Base-by-base conservation (phyloP, 2,329 filamentous ascomycete species). In the Ceratocystis papillata region DNA sequence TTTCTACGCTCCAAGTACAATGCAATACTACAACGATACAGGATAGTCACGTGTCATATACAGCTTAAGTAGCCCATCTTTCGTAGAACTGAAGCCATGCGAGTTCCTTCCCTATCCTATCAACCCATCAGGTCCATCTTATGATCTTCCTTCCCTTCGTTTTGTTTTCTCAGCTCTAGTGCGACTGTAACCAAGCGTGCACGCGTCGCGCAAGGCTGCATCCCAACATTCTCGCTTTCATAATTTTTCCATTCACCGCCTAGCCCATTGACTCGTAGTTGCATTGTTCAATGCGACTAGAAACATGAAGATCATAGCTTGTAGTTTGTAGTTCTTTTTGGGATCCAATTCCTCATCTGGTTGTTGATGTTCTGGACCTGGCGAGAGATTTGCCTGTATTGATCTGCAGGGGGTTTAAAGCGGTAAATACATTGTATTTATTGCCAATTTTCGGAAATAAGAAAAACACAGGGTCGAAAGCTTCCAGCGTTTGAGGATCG, bases 301-400 rank as follows among this genome's bases (percentile, higher is more conserved):
- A 59, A 59, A 59, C 17, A 59, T 59, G 55, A 59, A 33, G n/a
- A 59, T 59, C 55, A 37, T 37, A 10, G 28, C 55, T 59, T 37
- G 55, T 59, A 37, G 48, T 53, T 15, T 53, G 48, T 12, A 33
- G 55, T 37, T 59, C 33, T 30, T 59, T 59, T 30, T 22, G 48
- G 48, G 7, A 59, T 37, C 55, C 17, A 37, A 37, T 59, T 59
- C 55, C 55, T 28, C 3, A 37, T 33, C 55, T n/a, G 17, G 28
- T 5, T 30, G 12, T 20, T 59, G 5, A 59, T 30, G 30, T 30
- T 30, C 55, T 59, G 25, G 55, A 30, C 30, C 7, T 59, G 15
- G 28, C 7, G 17, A 59, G 30, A 59, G 55, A 59, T 59, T 59
- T 37, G 55, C 55, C 28, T 59, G 28, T 15, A 12, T 37, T 59